Evolutionary conservation across 306 rosid genomes (phyloP).

Genomic region (Senna siamea): DNA sequence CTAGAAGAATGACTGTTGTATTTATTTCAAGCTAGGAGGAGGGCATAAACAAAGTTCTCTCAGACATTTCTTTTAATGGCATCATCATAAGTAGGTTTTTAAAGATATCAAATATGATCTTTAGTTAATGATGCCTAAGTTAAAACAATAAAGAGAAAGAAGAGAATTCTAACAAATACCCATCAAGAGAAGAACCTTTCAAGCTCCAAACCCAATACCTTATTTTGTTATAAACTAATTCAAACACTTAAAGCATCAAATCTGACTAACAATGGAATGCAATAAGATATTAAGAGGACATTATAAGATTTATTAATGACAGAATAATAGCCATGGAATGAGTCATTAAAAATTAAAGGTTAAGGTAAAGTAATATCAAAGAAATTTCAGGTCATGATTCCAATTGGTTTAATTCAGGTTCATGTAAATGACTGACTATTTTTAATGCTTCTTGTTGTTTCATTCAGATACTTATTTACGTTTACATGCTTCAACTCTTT

Average conservation of each 20-base stretch:
- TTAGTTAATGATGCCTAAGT: constrained; percentile 24
- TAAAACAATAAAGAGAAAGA: constrained; percentile 7
- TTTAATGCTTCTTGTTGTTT: not conserved
- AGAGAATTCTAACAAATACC: too few relatives aligned
- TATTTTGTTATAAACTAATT: too few relatives aligned
- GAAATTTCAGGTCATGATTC: not conserved
- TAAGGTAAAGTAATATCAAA: not conserved
- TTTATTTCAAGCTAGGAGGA: not conserved
- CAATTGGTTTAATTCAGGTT: not conserved
- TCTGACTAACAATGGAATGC: not conserved
- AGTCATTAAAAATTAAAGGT: not conserved
- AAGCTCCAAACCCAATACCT: too few relatives aligned
- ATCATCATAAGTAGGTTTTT: constrained; percentile 29
- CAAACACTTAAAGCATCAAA: too few relatives aligned
- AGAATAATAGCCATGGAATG: not conserved
- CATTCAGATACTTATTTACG: not conserved
- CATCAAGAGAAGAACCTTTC: too few relatives aligned
- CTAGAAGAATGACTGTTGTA: not conserved
- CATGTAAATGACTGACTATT: not conserved
- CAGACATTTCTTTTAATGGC: not conserved
- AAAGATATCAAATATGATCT: constrained; percentile 25
- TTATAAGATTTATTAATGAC: not conserved
- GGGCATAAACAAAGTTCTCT: constrained; percentile 5
- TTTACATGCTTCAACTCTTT: not conserved
- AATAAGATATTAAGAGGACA: not conserved